Conservation (phyloP, 225 moss, liverwort and hornwort genomes). For the Bryoerythrophyllum caledonicum region DNA sequence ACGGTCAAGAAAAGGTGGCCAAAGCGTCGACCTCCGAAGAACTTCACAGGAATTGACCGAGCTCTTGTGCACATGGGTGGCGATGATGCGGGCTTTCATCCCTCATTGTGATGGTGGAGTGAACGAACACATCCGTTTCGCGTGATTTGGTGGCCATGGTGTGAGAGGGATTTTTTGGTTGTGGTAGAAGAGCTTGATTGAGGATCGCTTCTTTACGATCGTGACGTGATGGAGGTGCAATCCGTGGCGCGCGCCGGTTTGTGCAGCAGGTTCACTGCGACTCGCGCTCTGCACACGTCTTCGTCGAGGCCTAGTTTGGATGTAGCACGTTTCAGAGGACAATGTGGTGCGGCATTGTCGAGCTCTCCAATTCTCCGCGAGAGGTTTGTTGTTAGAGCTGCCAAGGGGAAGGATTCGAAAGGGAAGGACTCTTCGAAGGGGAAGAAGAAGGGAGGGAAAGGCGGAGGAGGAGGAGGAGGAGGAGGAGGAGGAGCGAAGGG, state of each 20-base stretch:
- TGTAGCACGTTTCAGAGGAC: conserved; percentile 18
- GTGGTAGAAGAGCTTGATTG: neutral
- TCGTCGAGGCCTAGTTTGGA: conserved; percentile 24
- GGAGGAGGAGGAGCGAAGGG: conserved; percentile 23
- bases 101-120: neutral
- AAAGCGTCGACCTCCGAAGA: neutral
- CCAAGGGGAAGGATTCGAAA: conserved; percentile 49
- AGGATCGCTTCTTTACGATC: too few species aligned
- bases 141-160: too few species aligned
- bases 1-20: neutral
- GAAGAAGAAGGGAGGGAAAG: conserved; percentile 37
- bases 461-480: conserved; percentile 31
- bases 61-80: neutral
- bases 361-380: conserved; percentile 7
- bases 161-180: too few species aligned
- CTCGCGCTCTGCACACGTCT: neutral
- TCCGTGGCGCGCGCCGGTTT: conserved; percentile 25
- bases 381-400: conserved; percentile 39
- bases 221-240: conserved; percentile 44
- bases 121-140: conserved; percentile 22
- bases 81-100: conserved; percentile 14
- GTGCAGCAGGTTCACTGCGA: conserved; percentile 16
- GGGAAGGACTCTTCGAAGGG: conserved; percentile 43
- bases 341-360: conserved; percentile 27
- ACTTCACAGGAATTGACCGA: neutral